Percentiles rank a stretch among this genome's conserved stretches.
Evolutionary conservation across 345 rosid species (phyloP).

Genomic region (Hypericum perforatum): DNA sequence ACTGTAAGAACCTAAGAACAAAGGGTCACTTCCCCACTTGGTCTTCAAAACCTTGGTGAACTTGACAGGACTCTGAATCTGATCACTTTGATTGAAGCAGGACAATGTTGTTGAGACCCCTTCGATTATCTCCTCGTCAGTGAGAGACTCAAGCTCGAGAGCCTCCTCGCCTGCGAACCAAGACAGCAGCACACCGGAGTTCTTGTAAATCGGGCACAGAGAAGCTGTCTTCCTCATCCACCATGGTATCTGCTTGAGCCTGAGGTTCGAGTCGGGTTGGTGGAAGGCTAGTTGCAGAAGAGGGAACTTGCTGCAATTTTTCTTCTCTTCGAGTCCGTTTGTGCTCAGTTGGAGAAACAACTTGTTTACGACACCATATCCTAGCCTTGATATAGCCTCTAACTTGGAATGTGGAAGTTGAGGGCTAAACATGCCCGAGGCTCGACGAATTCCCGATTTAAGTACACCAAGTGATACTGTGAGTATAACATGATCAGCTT

Average conservation of each 20-base stretch:
- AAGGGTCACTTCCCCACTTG: slow-evolving; percentile 86
- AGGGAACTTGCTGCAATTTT: slow-evolving; percentile 32
- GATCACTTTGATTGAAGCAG: slow-evolving; percentile 22
- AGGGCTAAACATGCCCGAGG: slow-evolving; percentile 60
- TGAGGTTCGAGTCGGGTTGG: slow-evolving; percentile 37
- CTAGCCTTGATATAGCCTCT: slow-evolving; percentile 70
- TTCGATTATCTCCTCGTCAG: slow-evolving; percentile 58
- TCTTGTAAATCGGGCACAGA: slow-evolving; percentile 57
- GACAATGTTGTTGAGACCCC: slow-evolving; percentile 57
- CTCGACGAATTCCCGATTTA: slow-evolving; percentile 53
- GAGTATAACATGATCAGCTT: slow-evolving; percentile 82
- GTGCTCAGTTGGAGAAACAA: slow-evolving; percentile 51
- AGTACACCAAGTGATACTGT: slow-evolving; percentile 89
- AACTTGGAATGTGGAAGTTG: slow-evolving; percentile 65
- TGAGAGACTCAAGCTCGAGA: slow-evolving; percentile 61
- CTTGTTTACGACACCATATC: slow-evolving; percentile 93
- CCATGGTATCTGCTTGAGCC: slow-evolving; percentile 62
- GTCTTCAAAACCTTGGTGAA: slow-evolving; percentile 55
- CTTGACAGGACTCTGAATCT: slow-evolving; percentile 20
- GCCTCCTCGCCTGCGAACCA: slow-evolving; percentile 99
- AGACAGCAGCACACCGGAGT: slow-evolving; percentile 60
- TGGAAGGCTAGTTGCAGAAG: slow-evolving; percentile 67
- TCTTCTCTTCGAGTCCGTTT: slow-evolving; percentile 16
- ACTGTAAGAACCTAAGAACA: slow-evolving; percentile 84
- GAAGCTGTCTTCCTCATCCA: slow-evolving; percentile 94